Evolutionary conservation across 306 rosid species (phyloP).

Genomic region (Prunus davidiana): DNA sequence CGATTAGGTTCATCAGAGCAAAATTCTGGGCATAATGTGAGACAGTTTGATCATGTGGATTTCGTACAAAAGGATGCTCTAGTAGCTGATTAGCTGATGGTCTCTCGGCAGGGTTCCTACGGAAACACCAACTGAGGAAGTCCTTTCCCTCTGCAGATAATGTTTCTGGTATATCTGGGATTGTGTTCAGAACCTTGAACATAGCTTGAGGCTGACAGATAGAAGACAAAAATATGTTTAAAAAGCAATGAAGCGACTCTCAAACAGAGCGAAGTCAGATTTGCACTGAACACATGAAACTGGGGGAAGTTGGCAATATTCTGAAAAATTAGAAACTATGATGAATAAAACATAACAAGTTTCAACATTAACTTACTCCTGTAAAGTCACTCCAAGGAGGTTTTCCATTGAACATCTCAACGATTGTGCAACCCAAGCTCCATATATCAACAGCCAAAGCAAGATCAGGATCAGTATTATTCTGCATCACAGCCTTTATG

Average conservation of each 20-base stretch:
- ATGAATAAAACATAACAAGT: constrained; percentile 16
- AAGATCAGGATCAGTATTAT: constrained; percentile 50
- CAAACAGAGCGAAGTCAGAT: neutral
- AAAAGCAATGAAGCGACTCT: neutral
- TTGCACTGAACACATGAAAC: neutral
- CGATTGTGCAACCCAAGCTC: constrained; percentile 95
- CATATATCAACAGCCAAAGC: constrained; percentile 93
- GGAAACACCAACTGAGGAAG: constrained; percentile 76
- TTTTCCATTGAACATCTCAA: constrained; percentile 88
- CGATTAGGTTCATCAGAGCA: constrained; percentile 43
- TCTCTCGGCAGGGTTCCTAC: constrained; percentile 85
- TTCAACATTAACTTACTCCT: constrained; percentile 55
- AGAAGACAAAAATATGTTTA: constrained; percentile 5
- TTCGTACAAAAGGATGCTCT: constrained; percentile 70
- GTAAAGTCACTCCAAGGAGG: constrained; percentile 90
- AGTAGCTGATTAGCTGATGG: constrained; percentile 67
- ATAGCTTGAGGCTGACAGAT: constrained; percentile 82
- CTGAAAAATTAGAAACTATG: constrained; percentile 2
- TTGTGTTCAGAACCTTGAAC: constrained; percentile 83
- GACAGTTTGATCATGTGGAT: constrained; percentile 37
- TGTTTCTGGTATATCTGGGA: constrained; percentile 72
- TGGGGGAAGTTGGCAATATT: neutral
- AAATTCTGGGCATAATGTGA: constrained; percentile 24
- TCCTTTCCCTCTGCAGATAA: constrained; percentile 77
- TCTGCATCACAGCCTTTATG: constrained; percentile 78